A percentile compares a stretch with the other conserved stretches of the same genome.
Evolutionary conservation across 139 green algal genomes (phyloP).

Genomic region (Coccomyxa sp.): DNA sequence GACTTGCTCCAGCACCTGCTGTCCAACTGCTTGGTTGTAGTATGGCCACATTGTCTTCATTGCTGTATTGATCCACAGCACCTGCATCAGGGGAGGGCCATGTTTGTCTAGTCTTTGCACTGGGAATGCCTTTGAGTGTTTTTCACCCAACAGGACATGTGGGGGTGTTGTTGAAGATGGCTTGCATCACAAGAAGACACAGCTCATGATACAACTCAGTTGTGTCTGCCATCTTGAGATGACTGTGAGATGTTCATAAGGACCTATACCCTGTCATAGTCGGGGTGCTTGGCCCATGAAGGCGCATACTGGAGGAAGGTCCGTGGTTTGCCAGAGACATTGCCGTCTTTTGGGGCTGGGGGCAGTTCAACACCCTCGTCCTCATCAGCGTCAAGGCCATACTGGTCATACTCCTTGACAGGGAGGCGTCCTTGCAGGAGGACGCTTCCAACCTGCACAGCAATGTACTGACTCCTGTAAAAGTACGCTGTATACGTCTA

Average conservation of each 20-base stretch:
- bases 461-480: no score
- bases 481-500: neutral
- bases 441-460: slow-evolving; percentile 17
- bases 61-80: slow-evolving; percentile 52
- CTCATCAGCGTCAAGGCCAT: slow-evolving; percentile 35
- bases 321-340: slow-evolving; percentile 14
- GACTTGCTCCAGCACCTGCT: slow-evolving; percentile 23
- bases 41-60: slow-evolving; percentile 51
- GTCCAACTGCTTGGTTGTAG: slow-evolving; percentile 47
- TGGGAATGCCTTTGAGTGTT: neutral
- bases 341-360: slow-evolving; percentile 1
- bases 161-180: neutral
- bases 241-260: neutral
- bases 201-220: neutral
- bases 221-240: neutral
- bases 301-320: slow-evolving; percentile 46
- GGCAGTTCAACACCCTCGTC: slow-evolving; percentile 32
- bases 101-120: neutral
- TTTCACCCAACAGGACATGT: neutral
- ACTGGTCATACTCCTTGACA: slow-evolving; percentile 10
- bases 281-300: slow-evolving; percentile 58
- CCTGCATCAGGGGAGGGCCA: slow-evolving; percentile 7
- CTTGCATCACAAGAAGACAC: neutral
- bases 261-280: slow-evolving; percentile 45
- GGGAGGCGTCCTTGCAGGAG: slow-evolving; percentile 3